phyloP scores from a whole-genome alignment of 371 early-diverging fungal genomes.

The Entomophthora muscae region DNA sequence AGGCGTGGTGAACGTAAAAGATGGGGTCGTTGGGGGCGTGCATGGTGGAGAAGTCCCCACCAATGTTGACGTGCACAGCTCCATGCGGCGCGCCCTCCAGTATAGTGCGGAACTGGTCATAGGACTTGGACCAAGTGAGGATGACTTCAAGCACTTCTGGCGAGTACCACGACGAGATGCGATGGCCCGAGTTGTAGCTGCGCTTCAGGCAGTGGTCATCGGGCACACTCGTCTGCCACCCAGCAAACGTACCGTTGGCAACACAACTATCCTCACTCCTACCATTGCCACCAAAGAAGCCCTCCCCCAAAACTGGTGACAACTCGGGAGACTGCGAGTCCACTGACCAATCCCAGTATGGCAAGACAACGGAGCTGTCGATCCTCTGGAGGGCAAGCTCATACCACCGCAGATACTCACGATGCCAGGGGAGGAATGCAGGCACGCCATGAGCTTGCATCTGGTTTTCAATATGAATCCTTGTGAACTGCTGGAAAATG shows the following conservation, averaged over 20 bases:
- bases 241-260: slow-evolving; percentile 11
- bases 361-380: slow-evolving; percentile 20
- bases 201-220: slow-evolving; percentile 15
- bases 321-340: slow-evolving; percentile 14
- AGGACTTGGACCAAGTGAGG: slow-evolving; percentile 12
- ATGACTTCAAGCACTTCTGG: slow-evolving; percentile 13
- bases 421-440: slow-evolving; percentile 23
- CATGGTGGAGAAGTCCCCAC: slow-evolving; percentile 20
- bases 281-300: slow-evolving; percentile 14
- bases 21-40: slow-evolving; percentile 29
- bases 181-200: slow-evolving; percentile 8
- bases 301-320: slow-evolving; percentile 8
- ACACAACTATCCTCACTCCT: slow-evolving; percentile 12
- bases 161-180: slow-evolving; percentile 17
- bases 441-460: slow-evolving; percentile 12
- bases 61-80: slow-evolving; percentile 23
- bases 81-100: slow-evolving; percentile 27
- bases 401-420: slow-evolving; percentile 15
- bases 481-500: background rate
- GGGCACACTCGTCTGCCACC: slow-evolving; percentile 3
- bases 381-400: slow-evolving; percentile 16
- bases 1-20: slow-evolving; percentile 34
- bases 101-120: slow-evolving; percentile 16
- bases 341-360: slow-evolving; percentile 34
- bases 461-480: background rate